Percentiles rank a stretch among this genome's conserved stretches.
Evolutionary conservation across 768 basidiomycete species (phyloP).

Genomic region (Russula olivacea): DNA sequence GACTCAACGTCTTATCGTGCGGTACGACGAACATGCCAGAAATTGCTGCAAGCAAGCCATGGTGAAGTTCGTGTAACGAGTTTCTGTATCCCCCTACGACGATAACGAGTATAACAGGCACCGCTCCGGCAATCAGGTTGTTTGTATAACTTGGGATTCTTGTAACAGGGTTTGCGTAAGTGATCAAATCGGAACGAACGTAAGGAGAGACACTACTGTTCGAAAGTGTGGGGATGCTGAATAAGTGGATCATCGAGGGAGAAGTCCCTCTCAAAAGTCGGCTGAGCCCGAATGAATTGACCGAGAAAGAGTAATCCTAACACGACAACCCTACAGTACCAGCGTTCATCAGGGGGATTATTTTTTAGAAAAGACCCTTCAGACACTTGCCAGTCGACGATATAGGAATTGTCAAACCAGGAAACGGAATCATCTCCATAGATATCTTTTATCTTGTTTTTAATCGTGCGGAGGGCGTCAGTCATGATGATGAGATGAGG

Average conservation of each 20-base stretch:
- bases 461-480: background rate
- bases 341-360: slow-evolving; percentile 4
- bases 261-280: slow-evolving; percentile 30
- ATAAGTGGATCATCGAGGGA: slow-evolving; percentile 46
- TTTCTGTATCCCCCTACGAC: slow-evolving; percentile 36
- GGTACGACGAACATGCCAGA: slow-evolving; percentile 32
- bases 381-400: slow-evolving; percentile 46
- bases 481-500: slow-evolving; percentile 13
- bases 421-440: slow-evolving; percentile 27
- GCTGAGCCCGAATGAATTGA: slow-evolving; percentile 33
- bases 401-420: slow-evolving; percentile 39
- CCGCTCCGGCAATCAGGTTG: slow-evolving; percentile 40
- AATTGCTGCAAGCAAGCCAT: slow-evolving; percentile 48
- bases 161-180: slow-evolving; percentile 8
- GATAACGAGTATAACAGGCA: slow-evolving; percentile 41
- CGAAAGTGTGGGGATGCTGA: slow-evolving; percentile 28
- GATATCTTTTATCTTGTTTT: slow-evolving; percentile 13
- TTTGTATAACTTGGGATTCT: slow-evolving; percentile 49
- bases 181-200: background rate
- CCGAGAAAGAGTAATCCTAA: slow-evolving; percentile 40
- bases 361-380: background rate
- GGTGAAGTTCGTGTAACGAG: slow-evolving; percentile 51
- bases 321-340: slow-evolving; percentile 33
- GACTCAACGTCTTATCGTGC: slow-evolving; percentile 11
- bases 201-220: slow-evolving; percentile 14